Base-by-base conservation (phyloP, 2,329 filamentous ascomycete genomes). In the Paecilomyces variotii region DNA sequence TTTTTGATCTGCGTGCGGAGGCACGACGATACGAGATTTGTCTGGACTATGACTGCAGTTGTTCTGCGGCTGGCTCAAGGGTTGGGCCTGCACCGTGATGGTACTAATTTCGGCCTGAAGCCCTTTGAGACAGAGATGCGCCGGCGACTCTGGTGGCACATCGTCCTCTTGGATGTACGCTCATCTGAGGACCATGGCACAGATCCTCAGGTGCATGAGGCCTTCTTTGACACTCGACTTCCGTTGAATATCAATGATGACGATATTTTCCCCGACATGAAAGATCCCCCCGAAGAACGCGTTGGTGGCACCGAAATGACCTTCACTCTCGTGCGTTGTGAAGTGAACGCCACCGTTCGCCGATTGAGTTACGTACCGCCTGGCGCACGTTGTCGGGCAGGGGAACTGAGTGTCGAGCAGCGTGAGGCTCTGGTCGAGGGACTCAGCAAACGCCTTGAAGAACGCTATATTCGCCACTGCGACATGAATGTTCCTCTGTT, bases 301-400 rank as follows among this genome's bases (percentile, higher is more conserved):
- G 72, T 76, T 34, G 82, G 81, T 0, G 76, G 75, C 28, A 83
- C 83, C 0, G 83, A 86, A 60, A 78, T 78, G 65, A 81, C 82
- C 2, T 79, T 79, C 57, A 71, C 71, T 57, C 64, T 80, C 30
- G 78, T 84, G 35, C 77, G 83, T 32, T 82, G 78, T 61, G 82
- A 85, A 62, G 79, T 85, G 24, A 78, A 77, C 57, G 64, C 72
- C 26, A 70, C 72, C 7, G 62, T 78, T 53, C 74, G 74, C 14
- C 73, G 74, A 28, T 68, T 79, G 39, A 72, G 70, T 60, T 72
- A 72, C 58, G 59, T 65, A 5, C 72, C 72, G 45, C 72, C 74
- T 1, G 71, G 68, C 49, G 55, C 51, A 50, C 57, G 60, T 56
- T 66, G 62, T 60, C 63, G 62, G 53, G 56, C 61, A 56, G 53